Evolutionary conservation across 768 basidiomycete genomes (phyloP), one percentile per base, ranked within the genome.

Genomic region (Harrya chromipes): DNA sequence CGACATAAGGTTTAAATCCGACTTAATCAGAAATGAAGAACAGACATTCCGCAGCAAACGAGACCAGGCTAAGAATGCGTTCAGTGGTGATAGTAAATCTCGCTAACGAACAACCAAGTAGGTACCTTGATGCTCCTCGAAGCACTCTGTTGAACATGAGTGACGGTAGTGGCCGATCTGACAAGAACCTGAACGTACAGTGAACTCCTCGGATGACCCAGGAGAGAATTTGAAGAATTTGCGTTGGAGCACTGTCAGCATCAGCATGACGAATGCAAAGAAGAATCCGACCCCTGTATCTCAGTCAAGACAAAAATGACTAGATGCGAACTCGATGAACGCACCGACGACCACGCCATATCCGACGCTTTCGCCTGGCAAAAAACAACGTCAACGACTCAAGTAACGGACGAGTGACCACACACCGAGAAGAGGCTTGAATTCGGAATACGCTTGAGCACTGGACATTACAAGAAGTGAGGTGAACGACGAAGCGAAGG

Each of bases 291-390:
- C 74, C 33, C 77, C 76, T 75, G 33, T 26, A 39, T 9, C 20
- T 49, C 8, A 9, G 26, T 53, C 21, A 41, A 23, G 27, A 26
- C 8, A 16, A 39, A 29, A 31, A 6, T 16, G 11, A 11, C 34
- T 13, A 14, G 11, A 29, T 9, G 23, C 24, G n/a, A 38, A 20
- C 14, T 29, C 12, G 20, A 29, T 46, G 12, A 4, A 52, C 70
- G 21, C 46, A 75, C 75, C 74, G 43, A 76, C 72, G 10, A 77
- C 74, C 8, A 77, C 74, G 11, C 76, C 74, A 71, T 76, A 78
- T 19, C 75, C 76, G 10, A 77, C 74, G 50, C 75, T 72, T 57
- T 75, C 66, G 20, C 56, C 76, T 75, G n/a, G 46, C 4, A n/a
- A 26, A 29, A 47, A 40, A 27, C 10, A 41, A 35, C 5, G 12